These are phyloP conservation scores for Eragrostis nindensis DNA, from an alignment of 176 grass and related monocot species.

Conservation along the genomic window DNA sequence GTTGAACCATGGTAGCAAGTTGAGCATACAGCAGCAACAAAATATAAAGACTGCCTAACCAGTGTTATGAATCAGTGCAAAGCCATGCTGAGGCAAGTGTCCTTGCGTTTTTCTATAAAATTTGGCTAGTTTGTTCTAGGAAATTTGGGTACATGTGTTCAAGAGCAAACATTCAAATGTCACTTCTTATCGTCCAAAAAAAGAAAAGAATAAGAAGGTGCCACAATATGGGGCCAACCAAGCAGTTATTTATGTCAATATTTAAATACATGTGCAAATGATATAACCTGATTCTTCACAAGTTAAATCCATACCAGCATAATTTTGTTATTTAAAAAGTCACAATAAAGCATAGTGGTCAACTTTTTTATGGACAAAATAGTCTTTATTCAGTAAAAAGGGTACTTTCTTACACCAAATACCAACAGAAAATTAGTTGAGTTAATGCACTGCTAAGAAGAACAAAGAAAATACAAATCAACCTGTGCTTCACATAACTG, in stretches of 20 bases:
- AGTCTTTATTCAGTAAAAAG: background rate
- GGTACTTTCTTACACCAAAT: background rate
- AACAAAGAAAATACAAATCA: slow-evolving; percentile 42
- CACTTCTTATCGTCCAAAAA: background rate
- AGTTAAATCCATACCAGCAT: background rate
- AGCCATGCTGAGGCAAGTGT: no score
- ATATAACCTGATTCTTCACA: background rate
- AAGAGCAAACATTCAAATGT: background rate
- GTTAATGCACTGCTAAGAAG: background rate
- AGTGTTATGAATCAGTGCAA: background rate
- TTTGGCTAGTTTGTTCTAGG: no score
- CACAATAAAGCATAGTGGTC: background rate
- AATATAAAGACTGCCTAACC: slow-evolving; percentile 4
- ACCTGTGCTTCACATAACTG: slow-evolving; percentile 89
- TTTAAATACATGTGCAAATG: background rate
- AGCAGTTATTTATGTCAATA: background rate
- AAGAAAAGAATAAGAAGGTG: no score
- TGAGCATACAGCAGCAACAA: background rate
- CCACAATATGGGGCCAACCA: background rate
- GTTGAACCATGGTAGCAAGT: background rate
- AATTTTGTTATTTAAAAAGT: background rate
- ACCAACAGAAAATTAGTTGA: slow-evolving; percentile 31
- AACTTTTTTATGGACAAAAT: background rate
- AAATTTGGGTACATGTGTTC: no score
- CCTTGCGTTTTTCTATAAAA: no score